Conservation (phyloP, 1,139 yeast species). For the Diutina ranongensis region DNA sequence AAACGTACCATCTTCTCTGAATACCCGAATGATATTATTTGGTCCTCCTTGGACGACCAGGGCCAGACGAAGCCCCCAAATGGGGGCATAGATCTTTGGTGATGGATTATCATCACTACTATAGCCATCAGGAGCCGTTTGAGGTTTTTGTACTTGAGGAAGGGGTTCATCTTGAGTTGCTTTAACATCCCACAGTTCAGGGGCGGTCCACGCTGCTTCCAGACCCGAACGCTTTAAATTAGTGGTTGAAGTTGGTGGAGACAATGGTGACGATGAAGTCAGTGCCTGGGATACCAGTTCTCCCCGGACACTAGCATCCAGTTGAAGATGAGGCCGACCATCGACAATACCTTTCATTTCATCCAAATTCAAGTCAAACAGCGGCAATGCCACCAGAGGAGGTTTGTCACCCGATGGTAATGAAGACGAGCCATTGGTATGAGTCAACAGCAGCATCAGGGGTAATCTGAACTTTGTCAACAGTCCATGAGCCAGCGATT, state of each 20-base stretch:
- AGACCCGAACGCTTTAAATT: not conserved
- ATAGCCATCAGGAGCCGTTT: not conserved
- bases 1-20: conserved; percentile 72
- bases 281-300: not conserved
- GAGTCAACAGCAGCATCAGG: conserved; percentile 22
- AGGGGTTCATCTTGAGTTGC: conserved; percentile 13
- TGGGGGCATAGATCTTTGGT: not conserved
- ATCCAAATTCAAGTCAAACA: conserved; percentile 34
- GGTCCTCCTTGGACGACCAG: conserved; percentile 15
- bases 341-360: conserved; percentile 46
- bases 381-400: conserved; percentile 15
- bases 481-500: not conserved
- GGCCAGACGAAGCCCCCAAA: not conserved
- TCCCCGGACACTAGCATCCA: not conserved
- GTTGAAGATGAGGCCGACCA: conserved; percentile 8
- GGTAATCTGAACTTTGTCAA: conserved; percentile 24
- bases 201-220: conserved; percentile 45
- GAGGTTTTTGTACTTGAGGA: not conserved
- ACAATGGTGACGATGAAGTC: not conserved
- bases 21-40: conserved; percentile 53
- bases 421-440: not conserved
- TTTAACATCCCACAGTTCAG: conserved; percentile 74
- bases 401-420: not conserved
- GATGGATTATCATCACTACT: not conserved
- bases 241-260: not conserved